Evolutionary conservation across 2,329 filamentous ascomycete genomes (phyloP), one percentile per base, ranked within the genome.

Genomic region (Sphaerostilbella broomeana): DNA sequence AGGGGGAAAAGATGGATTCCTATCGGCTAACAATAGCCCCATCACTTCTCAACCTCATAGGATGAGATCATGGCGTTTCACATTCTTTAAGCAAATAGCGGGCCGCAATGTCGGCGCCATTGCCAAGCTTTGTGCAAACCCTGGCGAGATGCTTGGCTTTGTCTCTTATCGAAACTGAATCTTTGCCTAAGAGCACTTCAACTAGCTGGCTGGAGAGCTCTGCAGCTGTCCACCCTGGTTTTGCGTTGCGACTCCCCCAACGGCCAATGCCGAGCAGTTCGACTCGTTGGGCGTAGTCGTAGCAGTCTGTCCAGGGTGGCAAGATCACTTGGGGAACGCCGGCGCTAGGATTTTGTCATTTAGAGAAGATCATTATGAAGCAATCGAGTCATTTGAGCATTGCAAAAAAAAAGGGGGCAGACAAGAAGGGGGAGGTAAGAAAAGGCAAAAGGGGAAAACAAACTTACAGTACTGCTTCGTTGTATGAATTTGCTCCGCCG

Each of bases 241-340:
- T 50, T 1, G 41, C 30, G 6, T 21, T 44, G 6, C 35, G 49
- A 35, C 41, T 56, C 0, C 51, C 57, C 30, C 47, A 56, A 4
- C 51, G 48, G 3, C 68, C 68, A 16, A 72, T 57, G 1, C 64
- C 65, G 0, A 70, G 54, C 44, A 58, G 51, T 50, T 71, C 68
- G 7, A 60, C 64, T 1, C 68, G 57, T 33, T 59, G 56, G 4
- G 65, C 68, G 40, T 63, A 71, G 34, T 72, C 68, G 44, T 69
- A 70, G 18, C 59, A 64, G 45, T 71, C 68, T 2, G 62, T 53
- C 69, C 68, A 72, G 4, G 57, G 46, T 1, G 68, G 66, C 1
- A 72, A 52, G 4, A 70, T 45, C 4, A 71, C 53, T 25, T 72
- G 69, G 1, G 68, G 68, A 11, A 69, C 51, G 0, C 67, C 69